Evolutionary conservation across 2,329 filamentous ascomycete genomes (phyloP).

Genomic region (Chrysosporium queenslandicum): DNA sequence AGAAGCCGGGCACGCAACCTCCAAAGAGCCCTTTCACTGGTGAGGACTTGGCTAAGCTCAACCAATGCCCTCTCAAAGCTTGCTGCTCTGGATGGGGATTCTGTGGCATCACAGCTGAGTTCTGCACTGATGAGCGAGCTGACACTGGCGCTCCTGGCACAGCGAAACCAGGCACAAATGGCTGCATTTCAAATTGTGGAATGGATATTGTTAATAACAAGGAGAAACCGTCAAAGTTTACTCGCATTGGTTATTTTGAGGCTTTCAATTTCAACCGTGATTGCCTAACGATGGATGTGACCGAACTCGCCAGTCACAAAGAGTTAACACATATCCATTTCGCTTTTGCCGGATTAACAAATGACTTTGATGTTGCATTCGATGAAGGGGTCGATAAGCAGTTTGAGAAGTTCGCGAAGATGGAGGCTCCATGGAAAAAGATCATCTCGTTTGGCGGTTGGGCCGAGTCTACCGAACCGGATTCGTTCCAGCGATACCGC

Average conservation of each 20-base stretch:
- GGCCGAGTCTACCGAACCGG: slow-evolving; percentile 31
- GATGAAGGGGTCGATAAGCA: too few species aligned
- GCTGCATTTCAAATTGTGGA: slow-evolving; percentile 29
- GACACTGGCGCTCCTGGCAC: slow-evolving; percentile 18
- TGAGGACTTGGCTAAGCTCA: slow-evolving; percentile 32
- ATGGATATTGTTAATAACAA: background rate
- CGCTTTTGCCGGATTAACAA: slow-evolving; percentile 28
- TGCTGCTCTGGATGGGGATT: slow-evolving; percentile 40
- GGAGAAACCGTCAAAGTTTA: slow-evolving; percentile 25
- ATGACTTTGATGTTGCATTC: slow-evolving; percentile 24
- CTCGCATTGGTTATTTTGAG: slow-evolving; percentile 26
- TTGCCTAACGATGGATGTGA: slow-evolving; percentile 24
- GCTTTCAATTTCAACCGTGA: slow-evolving; percentile 22
- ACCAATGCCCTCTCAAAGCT: slow-evolving; percentile 39
- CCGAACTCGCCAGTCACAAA: slow-evolving; percentile 18
- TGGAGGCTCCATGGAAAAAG: slow-evolving; percentile 19
- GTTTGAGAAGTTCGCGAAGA: background rate
- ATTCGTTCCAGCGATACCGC: too few species aligned
- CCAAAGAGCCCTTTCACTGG: slow-evolving; percentile 24
- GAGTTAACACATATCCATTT: slow-evolving; percentile 30
- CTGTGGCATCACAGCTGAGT: slow-evolving; percentile 39
- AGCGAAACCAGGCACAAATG: slow-evolving; percentile 25
- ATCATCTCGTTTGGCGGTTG: slow-evolving; percentile 39
- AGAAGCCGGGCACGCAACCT: slow-evolving; percentile 35
- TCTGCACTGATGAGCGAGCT: too few species aligned